These are phyloP conservation scores for Lentinula aciculospora DNA, from an alignment of 768 basidiomycete species.

Conservation along the genomic window DNA sequence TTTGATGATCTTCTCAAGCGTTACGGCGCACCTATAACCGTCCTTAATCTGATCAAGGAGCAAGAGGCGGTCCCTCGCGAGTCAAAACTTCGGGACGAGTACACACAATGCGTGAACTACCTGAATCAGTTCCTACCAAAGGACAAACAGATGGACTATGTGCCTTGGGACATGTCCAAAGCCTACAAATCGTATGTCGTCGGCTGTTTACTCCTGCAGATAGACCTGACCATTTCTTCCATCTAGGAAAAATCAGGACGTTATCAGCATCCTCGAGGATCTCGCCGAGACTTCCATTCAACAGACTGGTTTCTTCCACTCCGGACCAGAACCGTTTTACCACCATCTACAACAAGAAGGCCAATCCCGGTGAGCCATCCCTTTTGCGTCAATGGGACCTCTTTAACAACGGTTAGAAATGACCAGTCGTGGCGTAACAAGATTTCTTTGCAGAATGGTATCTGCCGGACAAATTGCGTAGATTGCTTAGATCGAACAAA, in stretches of 20 bases:
- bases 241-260: conserved; percentile 85
- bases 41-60: conserved; percentile 92
- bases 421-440: conserved; percentile 49
- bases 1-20: conserved; percentile 87
- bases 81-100: conserved; percentile 85
- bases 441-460: conserved; percentile 85
- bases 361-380: conserved; percentile 24
- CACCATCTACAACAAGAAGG: conserved; percentile 51
- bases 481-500: conserved; percentile 97
- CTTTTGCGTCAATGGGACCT: background rate
- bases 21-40: conserved; percentile 86
- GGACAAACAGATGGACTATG: conserved; percentile 83
- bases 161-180: conserved; percentile 94
- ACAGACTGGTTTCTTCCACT: conserved; percentile 92
- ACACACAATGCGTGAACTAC: conserved; percentile 86
- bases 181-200: conserved; percentile 83
- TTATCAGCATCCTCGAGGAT: conserved; percentile 92
- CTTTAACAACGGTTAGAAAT: conserved; percentile 14
- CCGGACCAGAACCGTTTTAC: conserved; percentile 80
- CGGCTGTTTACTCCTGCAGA: background rate
- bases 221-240: background rate
- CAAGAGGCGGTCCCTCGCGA: conserved; percentile 77
- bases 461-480: conserved; percentile 93
- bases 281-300: conserved; percentile 91
- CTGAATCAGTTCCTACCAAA: conserved; percentile 92